A percentile compares a stretch with the other conserved stretches of the same genome.
Conservation (phyloP, 208 protist genomes). For the Hexamita inflata region DNA sequence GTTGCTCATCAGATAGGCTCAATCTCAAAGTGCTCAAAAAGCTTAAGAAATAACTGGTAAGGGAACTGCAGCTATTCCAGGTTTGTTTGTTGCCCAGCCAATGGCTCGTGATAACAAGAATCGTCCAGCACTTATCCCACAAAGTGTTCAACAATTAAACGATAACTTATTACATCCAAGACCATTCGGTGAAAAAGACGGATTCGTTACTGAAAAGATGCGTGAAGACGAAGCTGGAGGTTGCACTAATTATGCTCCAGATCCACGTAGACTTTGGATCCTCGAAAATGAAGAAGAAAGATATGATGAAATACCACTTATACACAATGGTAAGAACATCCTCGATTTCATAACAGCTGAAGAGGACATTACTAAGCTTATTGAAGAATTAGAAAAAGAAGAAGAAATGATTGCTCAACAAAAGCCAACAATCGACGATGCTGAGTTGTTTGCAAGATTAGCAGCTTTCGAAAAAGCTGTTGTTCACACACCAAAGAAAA, state of each 20-base stretch:
- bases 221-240: slow-evolving; percentile 71
- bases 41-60: slow-evolving; percentile 46
- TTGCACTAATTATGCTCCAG: slow-evolving; percentile 65
- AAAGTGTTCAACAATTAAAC: slow-evolving; percentile 47
- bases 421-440: slow-evolving; percentile 70
- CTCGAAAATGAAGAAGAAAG: slow-evolving; percentile 81
- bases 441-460: slow-evolving; percentile 42
- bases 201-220: slow-evolving; percentile 55
- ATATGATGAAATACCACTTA: slow-evolving; percentile 92
- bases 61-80: slow-evolving; percentile 62
- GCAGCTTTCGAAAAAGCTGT: slow-evolving; percentile 12
- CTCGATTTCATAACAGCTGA: slow-evolving; percentile 84
- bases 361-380: slow-evolving; percentile 73
- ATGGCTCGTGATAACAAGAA: slow-evolving; percentile 43
- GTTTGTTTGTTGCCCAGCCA: slow-evolving; percentile 49
- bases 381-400: slow-evolving; percentile 57
- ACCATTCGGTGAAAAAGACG: slow-evolving; percentile 10
- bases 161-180: background rate
- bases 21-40: slow-evolving; percentile 57
- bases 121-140: slow-evolving; percentile 59
- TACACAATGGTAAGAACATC: slow-evolving; percentile 98
- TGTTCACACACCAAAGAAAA: background rate
- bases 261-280: slow-evolving; percentile 54
- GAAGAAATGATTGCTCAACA: slow-evolving; percentile 69
- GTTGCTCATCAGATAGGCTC: slow-evolving; percentile 64